A percentile compares a stretch with the other conserved stretches of the same genome.
phyloP scores from a whole-genome alignment of 2,329 filamentous ascomycete species.

The Fusarium pseudocircinatum region DNA sequence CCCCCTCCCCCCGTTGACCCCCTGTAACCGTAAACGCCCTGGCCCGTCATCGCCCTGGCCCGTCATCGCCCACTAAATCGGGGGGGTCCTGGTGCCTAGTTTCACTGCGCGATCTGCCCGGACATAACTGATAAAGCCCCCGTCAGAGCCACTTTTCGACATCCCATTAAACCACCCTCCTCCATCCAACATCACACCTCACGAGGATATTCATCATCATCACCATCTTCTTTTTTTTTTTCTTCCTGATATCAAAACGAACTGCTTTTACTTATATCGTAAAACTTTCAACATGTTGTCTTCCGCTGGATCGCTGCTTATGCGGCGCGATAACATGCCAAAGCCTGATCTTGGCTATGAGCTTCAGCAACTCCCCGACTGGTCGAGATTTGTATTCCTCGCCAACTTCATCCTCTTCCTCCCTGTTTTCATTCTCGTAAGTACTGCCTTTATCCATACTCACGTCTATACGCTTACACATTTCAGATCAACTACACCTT shows the following conservation, averaged over 20 bases:
- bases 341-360: conserved; percentile 12
- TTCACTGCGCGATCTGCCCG: conserved; percentile 19
- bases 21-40: background rate
- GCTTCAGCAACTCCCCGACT: conserved; percentile 35
- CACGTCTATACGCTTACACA: background rate
- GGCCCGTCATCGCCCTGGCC: background rate
- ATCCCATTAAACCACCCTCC: conserved; percentile 17
- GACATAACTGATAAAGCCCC: conserved; percentile 17
- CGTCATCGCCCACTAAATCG: conserved; percentile 1
- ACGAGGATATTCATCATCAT: conserved; percentile 1
- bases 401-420: conserved; percentile 56
- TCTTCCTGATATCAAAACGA: background rate
- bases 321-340: conserved; percentile 48
- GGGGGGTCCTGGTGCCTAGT: conserved; percentile 14
- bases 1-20: background rate
- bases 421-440: conserved; percentile 56
- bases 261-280: background rate
- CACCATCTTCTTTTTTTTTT: background rate
- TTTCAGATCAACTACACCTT: conserved; percentile 61
- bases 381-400: conserved; percentile 53
- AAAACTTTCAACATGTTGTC: conserved; percentile 24
- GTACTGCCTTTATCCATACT: conserved; percentile 9
- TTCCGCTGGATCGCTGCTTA: conserved; percentile 25
- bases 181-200: background rate
- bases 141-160: conserved; percentile 8